Percentiles rank a stretch among this genome's conserved stretches.
phyloP scores from a whole-genome alignment of 495 filamentous ascomycete species.

The Penicillium taxi region DNA sequence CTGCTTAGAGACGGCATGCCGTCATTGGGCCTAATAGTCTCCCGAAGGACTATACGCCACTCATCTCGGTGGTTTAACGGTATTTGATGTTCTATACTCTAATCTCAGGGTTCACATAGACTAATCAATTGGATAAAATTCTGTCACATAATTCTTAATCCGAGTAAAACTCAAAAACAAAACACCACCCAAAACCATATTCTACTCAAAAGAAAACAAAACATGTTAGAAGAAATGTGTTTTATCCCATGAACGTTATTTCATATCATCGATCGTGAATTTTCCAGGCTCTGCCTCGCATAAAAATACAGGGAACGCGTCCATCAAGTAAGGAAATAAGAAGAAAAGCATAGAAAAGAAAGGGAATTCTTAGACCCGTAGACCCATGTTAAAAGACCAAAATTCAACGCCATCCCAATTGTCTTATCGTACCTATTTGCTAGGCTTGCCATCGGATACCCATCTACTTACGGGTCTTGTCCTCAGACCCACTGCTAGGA shows the following conservation, averaged over 20 bases:
- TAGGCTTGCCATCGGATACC: neutral
- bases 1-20: conserved; percentile 23
- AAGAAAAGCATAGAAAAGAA: neutral
- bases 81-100: too few species aligned
- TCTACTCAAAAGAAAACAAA: too few species aligned
- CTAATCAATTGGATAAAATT: too few species aligned
- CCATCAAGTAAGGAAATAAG: neutral
- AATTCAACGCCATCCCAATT: conserved; percentile 6
- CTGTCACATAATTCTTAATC: too few species aligned
- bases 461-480: conserved; percentile 13
- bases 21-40: conserved; percentile 13
- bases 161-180: too few species aligned
- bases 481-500: conserved; percentile 10
- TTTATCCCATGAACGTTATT: too few species aligned
- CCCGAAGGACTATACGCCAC: conserved; percentile 7
- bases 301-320: conserved; percentile 10
- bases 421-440: conserved; percentile 5
- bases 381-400: neutral
- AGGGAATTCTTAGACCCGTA: neutral
- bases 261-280: too few species aligned
- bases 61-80: too few species aligned
- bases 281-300: conserved; percentile 3
- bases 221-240: too few species aligned
- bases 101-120: too few species aligned
- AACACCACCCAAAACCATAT: too few species aligned